Evolutionary conservation across 352 stramenopile species (phyloP).

Genomic region (Globisporangium cylindrosporum): DNA sequence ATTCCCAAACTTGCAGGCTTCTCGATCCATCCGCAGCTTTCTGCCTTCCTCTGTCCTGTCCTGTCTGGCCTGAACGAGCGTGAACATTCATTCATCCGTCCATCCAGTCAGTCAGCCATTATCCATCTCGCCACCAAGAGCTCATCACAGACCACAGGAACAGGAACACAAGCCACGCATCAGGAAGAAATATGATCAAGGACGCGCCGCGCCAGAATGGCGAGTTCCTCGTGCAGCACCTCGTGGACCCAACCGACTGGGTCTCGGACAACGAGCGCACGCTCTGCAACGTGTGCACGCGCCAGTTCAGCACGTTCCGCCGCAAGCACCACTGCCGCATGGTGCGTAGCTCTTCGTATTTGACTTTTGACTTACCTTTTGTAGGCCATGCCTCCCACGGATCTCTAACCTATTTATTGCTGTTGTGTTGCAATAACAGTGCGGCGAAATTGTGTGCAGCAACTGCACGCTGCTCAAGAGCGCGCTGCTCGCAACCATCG

Average conservation of each 20-base stretch:
- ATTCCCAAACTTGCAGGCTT: constrained; percentile 14
- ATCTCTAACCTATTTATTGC: constrained; percentile 1
- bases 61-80: not conserved
- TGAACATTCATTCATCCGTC: not conserved
- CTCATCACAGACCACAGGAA: not conserved
- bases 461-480: constrained; percentile 78
- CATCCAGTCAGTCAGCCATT: not conserved
- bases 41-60: not conserved
- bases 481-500: constrained; percentile 45
- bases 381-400: not conserved
- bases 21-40: not conserved
- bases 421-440: constrained; percentile 24
- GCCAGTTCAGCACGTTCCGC: constrained; percentile 73
- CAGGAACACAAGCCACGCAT: not conserved
- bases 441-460: constrained; percentile 79
- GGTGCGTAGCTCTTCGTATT: constrained; percentile 27
- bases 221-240: constrained; percentile 66
- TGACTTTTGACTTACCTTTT: not conserved
- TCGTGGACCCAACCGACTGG: constrained; percentile 75
- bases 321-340: constrained; percentile 88
- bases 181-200: constrained; percentile 25
- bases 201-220: constrained; percentile 26
- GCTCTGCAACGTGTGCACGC: constrained; percentile 76
- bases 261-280: constrained; percentile 68
- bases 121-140: not conserved